Percentiles rank a stretch among this genome's conserved stretches.
phyloP scores from a whole-genome alignment of 495 filamentous ascomycete species.

The Penicillium paradoxum region DNA sequence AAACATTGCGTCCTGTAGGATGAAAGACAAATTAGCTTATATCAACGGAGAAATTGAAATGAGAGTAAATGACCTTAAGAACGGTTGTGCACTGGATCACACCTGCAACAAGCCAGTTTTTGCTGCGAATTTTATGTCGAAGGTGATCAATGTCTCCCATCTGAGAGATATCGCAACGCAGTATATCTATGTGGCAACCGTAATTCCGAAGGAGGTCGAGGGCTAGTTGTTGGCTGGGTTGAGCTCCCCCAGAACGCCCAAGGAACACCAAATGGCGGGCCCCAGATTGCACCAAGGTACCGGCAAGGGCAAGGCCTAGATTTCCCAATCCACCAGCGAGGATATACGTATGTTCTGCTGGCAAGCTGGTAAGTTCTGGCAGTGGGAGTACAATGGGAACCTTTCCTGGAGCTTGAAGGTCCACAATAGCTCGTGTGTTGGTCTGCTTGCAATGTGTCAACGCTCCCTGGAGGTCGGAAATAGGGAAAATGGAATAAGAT shows the following conservation, averaged over 20 bases:
- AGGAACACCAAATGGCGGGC: conserved; percentile 37
- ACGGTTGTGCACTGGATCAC: conserved; percentile 32
- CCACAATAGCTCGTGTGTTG: conserved; percentile 10
- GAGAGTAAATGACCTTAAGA: conserved; percentile 12
- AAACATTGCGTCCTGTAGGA: conserved; percentile 33
- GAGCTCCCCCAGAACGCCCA: conserved; percentile 23
- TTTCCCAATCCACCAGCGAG: conserved; percentile 35
- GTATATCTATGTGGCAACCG: conserved; percentile 21
- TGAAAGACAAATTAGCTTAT: not conserved
- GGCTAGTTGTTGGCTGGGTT: conserved; percentile 10
- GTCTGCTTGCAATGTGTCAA: conserved; percentile 8
- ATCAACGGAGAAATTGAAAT: not conserved
- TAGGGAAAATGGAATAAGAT: conserved; percentile 12
- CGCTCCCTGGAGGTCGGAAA: conserved; percentile 11
- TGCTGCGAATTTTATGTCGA: conserved; percentile 6
- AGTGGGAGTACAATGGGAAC: conserved; percentile 20
- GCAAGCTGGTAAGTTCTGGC: conserved; percentile 8
- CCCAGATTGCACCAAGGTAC: conserved; percentile 31
- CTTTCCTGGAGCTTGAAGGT: conserved; percentile 14
- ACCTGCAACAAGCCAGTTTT: conserved; percentile 26
- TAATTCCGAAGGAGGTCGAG: conserved; percentile 17
- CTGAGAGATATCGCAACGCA: conserved; percentile 28
- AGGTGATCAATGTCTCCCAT: conserved; percentile 23
- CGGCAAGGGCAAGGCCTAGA: conserved; percentile 29
- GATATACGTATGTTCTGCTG: conserved; percentile 21